Base-by-base conservation (phyloP, 257 asterid genomes). In the Coffea canephora region DNA sequence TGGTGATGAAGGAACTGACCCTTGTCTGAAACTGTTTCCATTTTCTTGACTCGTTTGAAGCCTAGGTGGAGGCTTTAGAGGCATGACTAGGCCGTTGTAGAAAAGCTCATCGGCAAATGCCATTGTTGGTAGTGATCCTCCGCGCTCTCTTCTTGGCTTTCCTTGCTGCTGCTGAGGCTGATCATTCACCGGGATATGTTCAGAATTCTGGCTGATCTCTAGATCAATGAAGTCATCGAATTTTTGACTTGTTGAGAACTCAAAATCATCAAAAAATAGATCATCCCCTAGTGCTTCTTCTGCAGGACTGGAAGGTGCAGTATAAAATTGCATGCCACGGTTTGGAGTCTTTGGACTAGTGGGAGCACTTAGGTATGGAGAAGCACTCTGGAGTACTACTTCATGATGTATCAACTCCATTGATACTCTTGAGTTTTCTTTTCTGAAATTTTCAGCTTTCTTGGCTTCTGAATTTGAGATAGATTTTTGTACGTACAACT, bases 51-150 rank as follows among this genome's bases (percentile, higher is more conserved):
- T 83, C 25, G 1, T 74, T 31, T 86, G 93, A 45, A 91, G 91
- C 84, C 96, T 79, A 8, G 97, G 98, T 6, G 97, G 98, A 39
- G 85, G 96, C 69, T 90, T 93, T 57, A 93, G 83, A 13, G 98
- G 98, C 91, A 90, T 85, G 70, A 90, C 92, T 49, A 78, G 73
- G 66, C 97, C 97, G 25, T 89, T 84, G 34, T 84, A 69, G 79
- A 93, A 93, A 55, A 91, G 86, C 36, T 93, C 94, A 45, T 90
- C 97, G 0, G 94, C 97, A 55, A 93, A 91, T 0, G 92, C 92
- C 91, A 90, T 87, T 8, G 90, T 59, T 0, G 94, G 89, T 18
- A 87, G 88, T 2, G 96, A 92, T 45, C 81, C 90, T 19, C 84
- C 82, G 8, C 86, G 83, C 68, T 83, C 89, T 62, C 78, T 82